phyloP scores from a whole-genome alignment of 2,329 filamentous ascomycete species.

The Dactylellina sp. region DNA sequence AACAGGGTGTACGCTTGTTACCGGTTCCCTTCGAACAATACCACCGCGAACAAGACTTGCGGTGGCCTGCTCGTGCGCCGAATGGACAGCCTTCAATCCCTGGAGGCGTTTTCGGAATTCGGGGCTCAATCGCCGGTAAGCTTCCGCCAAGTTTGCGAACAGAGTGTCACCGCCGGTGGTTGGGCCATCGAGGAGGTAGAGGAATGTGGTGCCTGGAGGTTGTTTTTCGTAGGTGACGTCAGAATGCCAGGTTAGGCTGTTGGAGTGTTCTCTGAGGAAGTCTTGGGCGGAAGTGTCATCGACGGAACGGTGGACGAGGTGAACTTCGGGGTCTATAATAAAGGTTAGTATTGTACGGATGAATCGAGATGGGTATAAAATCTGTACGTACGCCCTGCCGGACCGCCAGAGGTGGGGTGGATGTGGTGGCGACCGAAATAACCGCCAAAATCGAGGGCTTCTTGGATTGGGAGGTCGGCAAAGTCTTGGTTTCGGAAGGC shows the following conservation, averaged over 20 bases:
- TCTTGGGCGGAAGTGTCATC: slow-evolving; percentile 72
- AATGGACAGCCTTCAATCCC: slow-evolving; percentile 83
- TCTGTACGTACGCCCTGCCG: slow-evolving; percentile 69
- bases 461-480: slow-evolving; percentile 75
- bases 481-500: slow-evolving; percentile 82
- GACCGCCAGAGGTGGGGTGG: slow-evolving; percentile 81
- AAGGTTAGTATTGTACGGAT: slow-evolving; percentile 2
- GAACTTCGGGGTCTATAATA: slow-evolving; percentile 74
- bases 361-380: background rate
- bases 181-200: slow-evolving; percentile 79
- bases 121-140: slow-evolving; percentile 83
- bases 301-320: slow-evolving; percentile 80
- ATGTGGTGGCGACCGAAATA: slow-evolving; percentile 87
- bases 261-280: slow-evolving; percentile 78
- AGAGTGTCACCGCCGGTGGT: slow-evolving; percentile 82
- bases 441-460: slow-evolving; percentile 76
- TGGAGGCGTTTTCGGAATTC: slow-evolving; percentile 83
- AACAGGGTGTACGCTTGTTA: slow-evolving; percentile 79
- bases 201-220: slow-evolving; percentile 87
- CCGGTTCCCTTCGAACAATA: slow-evolving; percentile 79
- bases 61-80: slow-evolving; percentile 82
- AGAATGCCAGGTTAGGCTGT: slow-evolving; percentile 87
- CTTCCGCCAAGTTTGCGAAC: slow-evolving; percentile 81
- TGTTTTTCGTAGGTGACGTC: slow-evolving; percentile 90
- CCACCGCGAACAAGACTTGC: slow-evolving; percentile 75